Evolutionary conservation across 1,284 basidiomycete genomes (phyloP).

Genomic region (Ceratobasidium sp.): DNA sequence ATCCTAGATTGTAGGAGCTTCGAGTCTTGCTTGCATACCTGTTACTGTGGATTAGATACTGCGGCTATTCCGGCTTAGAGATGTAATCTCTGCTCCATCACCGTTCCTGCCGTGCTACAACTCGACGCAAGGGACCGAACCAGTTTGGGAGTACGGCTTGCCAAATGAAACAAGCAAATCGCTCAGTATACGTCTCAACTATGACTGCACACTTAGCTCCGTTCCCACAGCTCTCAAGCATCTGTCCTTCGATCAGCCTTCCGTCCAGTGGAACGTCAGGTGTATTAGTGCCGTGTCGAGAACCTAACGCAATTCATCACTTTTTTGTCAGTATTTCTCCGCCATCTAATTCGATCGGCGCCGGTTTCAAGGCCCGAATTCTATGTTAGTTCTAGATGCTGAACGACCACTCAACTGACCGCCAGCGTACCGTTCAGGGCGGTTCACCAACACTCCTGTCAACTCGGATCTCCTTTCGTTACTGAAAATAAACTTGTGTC

Average conservation of each 20-base stretch:
- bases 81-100: not conserved
- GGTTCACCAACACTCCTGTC: not conserved
- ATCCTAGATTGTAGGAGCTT: not conserved
- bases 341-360: not conserved
- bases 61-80: not conserved
- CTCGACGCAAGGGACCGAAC: too few species aligned
- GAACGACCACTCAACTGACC: not conserved
- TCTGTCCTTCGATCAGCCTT: not conserved
- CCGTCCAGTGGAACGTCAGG: not conserved
- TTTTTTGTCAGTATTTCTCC: constrained; percentile 3
- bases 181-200: not conserved
- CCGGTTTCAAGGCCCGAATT: too few species aligned
- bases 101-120: not conserved
- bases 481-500: not conserved
- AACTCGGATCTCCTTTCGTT: constrained; percentile 3
- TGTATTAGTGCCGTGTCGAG: not conserved
- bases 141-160: not conserved
- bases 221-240: constrained; percentile 9
- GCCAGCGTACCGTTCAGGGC: not conserved
- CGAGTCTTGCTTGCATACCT: too few species aligned
- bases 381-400: not conserved
- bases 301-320: not conserved
- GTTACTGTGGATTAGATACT: too few species aligned
- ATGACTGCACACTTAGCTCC: not conserved
- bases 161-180: not conserved